A percentile compares a stretch with the other conserved stretches of the same genome.
Conservation (phyloP, 768 basidiomycete species). For the Tricholoma furcatifolium region DNA sequence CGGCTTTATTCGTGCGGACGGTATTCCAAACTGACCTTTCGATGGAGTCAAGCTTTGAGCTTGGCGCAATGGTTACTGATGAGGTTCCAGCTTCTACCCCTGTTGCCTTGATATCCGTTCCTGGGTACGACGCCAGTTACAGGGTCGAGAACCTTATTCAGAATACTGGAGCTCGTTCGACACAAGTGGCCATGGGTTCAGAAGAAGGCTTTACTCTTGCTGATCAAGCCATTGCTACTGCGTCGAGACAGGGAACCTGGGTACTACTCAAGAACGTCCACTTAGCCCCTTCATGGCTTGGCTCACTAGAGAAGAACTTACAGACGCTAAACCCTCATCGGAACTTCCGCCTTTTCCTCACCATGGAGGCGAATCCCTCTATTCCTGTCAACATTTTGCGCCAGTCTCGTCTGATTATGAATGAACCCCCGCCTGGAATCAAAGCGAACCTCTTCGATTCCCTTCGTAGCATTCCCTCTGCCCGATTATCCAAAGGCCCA, state of each 20-base stretch:
- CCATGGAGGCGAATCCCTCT: conserved; percentile 94
- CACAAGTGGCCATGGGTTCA: conserved; percentile 97
- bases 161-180: conserved; percentile 71
- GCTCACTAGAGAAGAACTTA: conserved; percentile 93
- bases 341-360: conserved; percentile 95
- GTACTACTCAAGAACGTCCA: conserved; percentile 98
- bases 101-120: conserved; percentile 87
- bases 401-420: conserved; percentile 96
- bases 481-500: conserved; percentile 80
- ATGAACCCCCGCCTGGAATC: conserved; percentile 96
- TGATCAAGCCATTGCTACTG: conserved; percentile 92
- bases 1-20: conserved; percentile 66
- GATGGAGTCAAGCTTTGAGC: conserved; percentile 68
- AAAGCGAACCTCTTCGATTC: conserved; percentile 96
- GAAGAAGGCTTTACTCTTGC: conserved; percentile 96
- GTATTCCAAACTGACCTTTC: conserved; percentile 85
- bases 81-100: conserved; percentile 84
- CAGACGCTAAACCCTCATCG: conserved; percentile 88
- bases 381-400: conserved; percentile 97
- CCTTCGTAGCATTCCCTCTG: conserved; percentile 66
- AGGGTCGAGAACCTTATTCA: conserved; percentile 87
- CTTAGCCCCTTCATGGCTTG: conserved; percentile 93
- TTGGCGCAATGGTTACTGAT: conserved; percentile 72
- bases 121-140: conserved; percentile 98
- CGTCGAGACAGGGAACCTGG: conserved; percentile 93